These are phyloP conservation scores for Diutina pseudorugosa DNA, from an alignment of 1,139 yeast genomes.

Conservation along the genomic window DNA sequence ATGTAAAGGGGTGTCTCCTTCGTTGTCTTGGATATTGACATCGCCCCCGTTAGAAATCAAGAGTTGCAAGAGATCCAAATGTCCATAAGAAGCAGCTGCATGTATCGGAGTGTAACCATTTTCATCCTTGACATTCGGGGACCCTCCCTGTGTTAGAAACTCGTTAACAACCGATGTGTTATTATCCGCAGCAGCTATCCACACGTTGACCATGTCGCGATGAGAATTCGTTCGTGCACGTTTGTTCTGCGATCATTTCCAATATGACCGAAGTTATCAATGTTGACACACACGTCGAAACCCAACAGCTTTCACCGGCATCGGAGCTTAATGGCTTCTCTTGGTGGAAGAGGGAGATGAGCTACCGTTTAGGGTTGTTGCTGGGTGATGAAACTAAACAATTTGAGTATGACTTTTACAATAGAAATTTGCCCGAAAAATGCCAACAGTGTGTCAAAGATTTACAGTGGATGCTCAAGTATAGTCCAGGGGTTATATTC, in stretches of 20 bases:
- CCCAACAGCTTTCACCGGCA: not conserved
- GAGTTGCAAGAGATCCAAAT: conserved; percentile 48
- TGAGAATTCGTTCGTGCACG: not conserved
- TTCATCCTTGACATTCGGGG: conserved; percentile 70
- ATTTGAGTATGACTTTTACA: conserved; percentile 45
- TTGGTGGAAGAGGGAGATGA: conserved; percentile 72
- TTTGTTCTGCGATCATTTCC: not conserved
- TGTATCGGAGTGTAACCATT: conserved; percentile 95
- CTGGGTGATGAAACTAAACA: conserved; percentile 34
- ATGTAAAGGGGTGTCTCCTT: conserved; percentile 94
- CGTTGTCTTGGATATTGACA: conserved; percentile 68
- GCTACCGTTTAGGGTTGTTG: conserved; percentile 66
- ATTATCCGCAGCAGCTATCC: conserved; percentile 94
- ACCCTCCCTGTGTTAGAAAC: conserved; percentile 37
- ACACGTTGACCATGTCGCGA: conserved; percentile 48
- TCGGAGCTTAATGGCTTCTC: conserved; percentile 36
- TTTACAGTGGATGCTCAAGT: conserved; percentile 66
- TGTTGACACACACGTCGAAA: not conserved
- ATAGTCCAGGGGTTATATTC: conserved; percentile 78
- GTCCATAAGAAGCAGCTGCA: conserved; percentile 93
- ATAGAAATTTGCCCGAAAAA: conserved; percentile 33
- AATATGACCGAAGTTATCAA: not conserved
- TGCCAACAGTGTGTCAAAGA: conserved; percentile 62
- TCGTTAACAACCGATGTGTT: conserved; percentile 46
- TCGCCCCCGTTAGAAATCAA: conserved; percentile 61